A percentile compares a stretch with the other conserved stretches of the same genome.
phyloP scores from a whole-genome alignment of 1,139 yeast species.

The Nakaseomyces uthaithaninus region DNA sequence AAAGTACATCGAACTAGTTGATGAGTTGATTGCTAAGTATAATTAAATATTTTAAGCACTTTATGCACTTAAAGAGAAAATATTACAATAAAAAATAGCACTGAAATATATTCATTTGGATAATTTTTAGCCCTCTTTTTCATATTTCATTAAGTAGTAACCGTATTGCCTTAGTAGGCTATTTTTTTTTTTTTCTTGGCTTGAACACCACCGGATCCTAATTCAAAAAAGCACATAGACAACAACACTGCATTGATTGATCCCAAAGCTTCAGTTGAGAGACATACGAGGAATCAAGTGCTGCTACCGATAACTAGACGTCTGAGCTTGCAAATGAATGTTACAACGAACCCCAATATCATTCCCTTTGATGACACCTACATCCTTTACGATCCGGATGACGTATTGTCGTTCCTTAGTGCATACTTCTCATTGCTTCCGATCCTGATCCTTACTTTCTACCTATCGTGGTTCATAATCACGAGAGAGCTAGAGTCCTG shows the following conservation, averaged over 20 bases:
- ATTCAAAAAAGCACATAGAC: too few relatives aligned
- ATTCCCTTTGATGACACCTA: slow-evolving; percentile 55
- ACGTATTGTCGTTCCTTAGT: slow-evolving; percentile 48
- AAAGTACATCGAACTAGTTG: slow-evolving; percentile 66
- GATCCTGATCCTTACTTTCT: slow-evolving; percentile 66
- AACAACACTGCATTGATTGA: too few relatives aligned
- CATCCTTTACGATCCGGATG: slow-evolving; percentile 67
- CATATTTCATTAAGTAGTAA: too few relatives aligned
- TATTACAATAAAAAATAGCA: too few relatives aligned
- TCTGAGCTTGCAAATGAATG: not conserved
- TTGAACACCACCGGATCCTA: too few relatives aligned
- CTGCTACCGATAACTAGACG: too few relatives aligned
- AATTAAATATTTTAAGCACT: not conserved
- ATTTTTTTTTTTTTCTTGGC: too few relatives aligned
- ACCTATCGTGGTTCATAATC: slow-evolving; percentile 73
- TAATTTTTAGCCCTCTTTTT: too few relatives aligned
- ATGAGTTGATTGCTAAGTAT: slow-evolving; percentile 53
- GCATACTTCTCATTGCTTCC: slow-evolving; percentile 82
- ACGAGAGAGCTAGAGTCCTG: slow-evolving; percentile 84
- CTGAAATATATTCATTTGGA: too few relatives aligned
- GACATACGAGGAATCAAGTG: too few relatives aligned
- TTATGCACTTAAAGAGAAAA: not conserved
- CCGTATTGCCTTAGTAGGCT: too few relatives aligned
- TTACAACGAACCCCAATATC: slow-evolving; percentile 15
- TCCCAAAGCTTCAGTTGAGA: too few relatives aligned